Conservation (phyloP, 1,284 basidiomycete species). For the Meripilus lineatus region DNA sequence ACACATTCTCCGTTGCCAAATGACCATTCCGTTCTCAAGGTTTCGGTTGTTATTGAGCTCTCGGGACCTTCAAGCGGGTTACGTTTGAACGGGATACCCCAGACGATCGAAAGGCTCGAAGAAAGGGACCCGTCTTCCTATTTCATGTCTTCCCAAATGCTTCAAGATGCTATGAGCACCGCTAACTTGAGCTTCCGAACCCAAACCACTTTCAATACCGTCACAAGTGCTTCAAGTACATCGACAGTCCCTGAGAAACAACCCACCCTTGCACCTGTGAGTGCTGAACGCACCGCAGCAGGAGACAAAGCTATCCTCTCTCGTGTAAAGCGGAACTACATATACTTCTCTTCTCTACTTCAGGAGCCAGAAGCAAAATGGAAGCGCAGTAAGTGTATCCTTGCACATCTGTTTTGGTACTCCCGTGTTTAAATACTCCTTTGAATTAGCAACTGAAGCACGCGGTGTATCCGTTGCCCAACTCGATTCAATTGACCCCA, state of each 20-base stretch:
- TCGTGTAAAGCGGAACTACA: constrained; percentile 90
- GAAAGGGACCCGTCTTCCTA: constrained; percentile 59
- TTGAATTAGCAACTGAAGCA: constrained; percentile 69
- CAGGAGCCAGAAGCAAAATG: constrained; percentile 99
- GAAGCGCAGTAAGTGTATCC: constrained; percentile 74
- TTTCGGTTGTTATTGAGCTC: constrained; percentile 74
- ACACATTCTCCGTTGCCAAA: constrained; percentile 70
- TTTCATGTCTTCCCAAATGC: constrained; percentile 48
- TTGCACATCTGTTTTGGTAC: constrained; percentile 4
- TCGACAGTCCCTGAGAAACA: constrained; percentile 27
- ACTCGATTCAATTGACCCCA: constrained; percentile 96
- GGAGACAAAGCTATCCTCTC: constrained; percentile 78
- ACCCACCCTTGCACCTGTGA: constrained; percentile 27
- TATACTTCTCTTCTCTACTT: constrained; percentile 94
- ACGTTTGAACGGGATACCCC: constrained; percentile 80
- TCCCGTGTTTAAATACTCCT: constrained; percentile 11
- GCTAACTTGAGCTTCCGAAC: constrained; percentile 64
- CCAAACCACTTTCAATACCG: constrained; percentile 40
- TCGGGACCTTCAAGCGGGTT: constrained; percentile 74
- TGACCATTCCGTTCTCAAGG: constrained; percentile 74
- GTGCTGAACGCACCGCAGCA: constrained; percentile 52
- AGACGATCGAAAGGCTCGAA: constrained; percentile 60
- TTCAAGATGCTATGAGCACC: constrained; percentile 67
- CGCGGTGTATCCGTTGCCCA: constrained; percentile 92
- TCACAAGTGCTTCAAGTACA: constrained; percentile 22